Base-by-base conservation (phyloP, 2,329 filamentous ascomycete genomes). In the Trichoderma atrobrunneum region DNA sequence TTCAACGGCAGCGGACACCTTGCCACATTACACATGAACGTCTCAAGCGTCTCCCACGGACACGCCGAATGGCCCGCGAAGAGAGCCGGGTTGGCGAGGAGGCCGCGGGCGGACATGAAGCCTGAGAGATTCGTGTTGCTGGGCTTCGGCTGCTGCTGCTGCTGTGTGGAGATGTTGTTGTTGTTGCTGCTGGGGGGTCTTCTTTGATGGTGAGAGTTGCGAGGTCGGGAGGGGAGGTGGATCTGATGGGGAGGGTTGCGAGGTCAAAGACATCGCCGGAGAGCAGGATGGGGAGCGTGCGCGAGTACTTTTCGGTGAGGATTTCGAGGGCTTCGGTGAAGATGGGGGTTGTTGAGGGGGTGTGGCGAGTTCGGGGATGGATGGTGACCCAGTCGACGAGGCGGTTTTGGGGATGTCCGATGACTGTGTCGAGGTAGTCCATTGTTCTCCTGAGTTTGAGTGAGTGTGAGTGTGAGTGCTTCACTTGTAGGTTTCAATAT, bases 241-340 rank as follows among this genome's bases (percentile, higher is more conserved):
- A 77, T 30, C 78, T 74, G 63, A 87, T 85, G 14, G 86, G 86
- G 30, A 89, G 81, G 12, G 83, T 76, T 65, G 80, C 80, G 65
- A 91, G 82, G 34, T 88, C 86, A 75, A 91, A 92, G 24, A 92
- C 87, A 75, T 93, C 91, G 18, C 91, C 91, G n/a, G 91, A 92
- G 3, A 91, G 86, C 7, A 93, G 82, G 48, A 92, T 85, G 0
- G 90, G 91, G 0, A 92, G 83, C n/a, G 81, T 83, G 64, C 83
- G 77, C 64, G 87, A 81, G 77, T 87, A 87, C 74, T 84, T 86
- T 16, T 84, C 80, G 3, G 86, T 87, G 12, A 92, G 81, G 14
- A 87, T 80, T 64, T 85, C 84, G 11, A 93, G 87, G 0, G 90
- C 88, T 54, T 89, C 88, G 48, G 89, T 82, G 77, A 88, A 85